phyloP scores from a whole-genome alignment of 495 filamentous ascomycete genomes.

The Bacidia rubella region DNA sequence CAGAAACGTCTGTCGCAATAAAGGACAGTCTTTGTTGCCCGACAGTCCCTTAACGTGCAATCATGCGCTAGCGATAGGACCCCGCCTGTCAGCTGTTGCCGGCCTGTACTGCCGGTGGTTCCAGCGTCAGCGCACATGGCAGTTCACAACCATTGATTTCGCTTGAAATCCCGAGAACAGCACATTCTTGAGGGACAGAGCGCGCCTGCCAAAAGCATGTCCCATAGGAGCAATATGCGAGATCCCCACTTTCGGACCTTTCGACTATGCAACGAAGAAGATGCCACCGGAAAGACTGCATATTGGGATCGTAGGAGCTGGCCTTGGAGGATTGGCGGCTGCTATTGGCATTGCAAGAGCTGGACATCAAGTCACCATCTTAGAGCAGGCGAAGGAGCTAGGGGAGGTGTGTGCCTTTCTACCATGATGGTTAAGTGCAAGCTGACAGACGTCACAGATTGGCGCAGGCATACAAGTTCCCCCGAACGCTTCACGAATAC shows the following conservation, averaged over 20 bases:
- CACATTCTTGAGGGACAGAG: neutral
- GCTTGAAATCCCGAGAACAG: neutral
- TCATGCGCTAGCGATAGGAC: too few relatives aligned
- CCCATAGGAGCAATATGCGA: neutral
- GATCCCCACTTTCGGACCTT: neutral
- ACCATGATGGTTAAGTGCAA: neutral
- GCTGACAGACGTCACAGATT: constrained; percentile 19
- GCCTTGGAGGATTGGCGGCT: constrained; percentile 37
- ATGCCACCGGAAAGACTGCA: constrained; percentile 18
- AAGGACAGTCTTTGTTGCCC: too few relatives aligned
- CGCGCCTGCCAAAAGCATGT: neutral
- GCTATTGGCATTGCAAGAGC: constrained; percentile 31
- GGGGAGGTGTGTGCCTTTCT: constrained; percentile 26
- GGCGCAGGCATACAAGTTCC: constrained; percentile 50
- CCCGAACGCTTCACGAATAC: constrained; percentile 38
- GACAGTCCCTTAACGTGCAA: too few relatives aligned
- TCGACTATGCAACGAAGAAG: neutral
- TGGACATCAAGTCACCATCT: constrained; percentile 34
- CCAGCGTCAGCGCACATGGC: neutral
- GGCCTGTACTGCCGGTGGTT: too few relatives aligned
- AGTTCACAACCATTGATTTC: neutral
- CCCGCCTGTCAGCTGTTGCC: too few relatives aligned
- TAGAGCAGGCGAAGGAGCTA: constrained; percentile 32
- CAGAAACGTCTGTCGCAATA: too few relatives aligned
- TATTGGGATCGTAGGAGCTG: constrained; percentile 36